Evolutionary conservation across 2,329 filamentous ascomycete genomes (phyloP).

Genomic region (Exophiala aquamarina): DNA sequence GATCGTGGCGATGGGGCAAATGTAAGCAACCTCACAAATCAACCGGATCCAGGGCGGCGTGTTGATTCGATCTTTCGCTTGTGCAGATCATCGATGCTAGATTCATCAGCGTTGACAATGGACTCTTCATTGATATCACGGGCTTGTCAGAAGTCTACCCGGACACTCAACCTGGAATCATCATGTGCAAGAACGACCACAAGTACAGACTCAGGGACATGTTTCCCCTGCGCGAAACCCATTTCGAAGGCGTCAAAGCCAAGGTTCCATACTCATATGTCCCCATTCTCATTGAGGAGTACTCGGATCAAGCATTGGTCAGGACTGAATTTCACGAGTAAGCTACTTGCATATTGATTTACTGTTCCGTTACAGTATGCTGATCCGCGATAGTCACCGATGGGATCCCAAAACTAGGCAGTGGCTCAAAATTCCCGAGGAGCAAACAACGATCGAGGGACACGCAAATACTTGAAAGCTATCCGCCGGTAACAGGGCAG

Average conservation of each 20-base stretch:
- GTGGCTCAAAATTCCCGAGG: not conserved
- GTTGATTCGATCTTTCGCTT: not conserved
- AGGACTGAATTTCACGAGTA: constrained; percentile 23
- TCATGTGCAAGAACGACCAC: constrained; percentile 80
- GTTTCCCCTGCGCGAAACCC: constrained; percentile 71
- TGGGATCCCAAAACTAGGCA: not conserved
- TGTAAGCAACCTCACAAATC: constrained; percentile 9
- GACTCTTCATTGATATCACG: constrained; percentile 82
- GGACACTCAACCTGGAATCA: constrained; percentile 60
- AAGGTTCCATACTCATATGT: constrained; percentile 59
- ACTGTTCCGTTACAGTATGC: not conserved
- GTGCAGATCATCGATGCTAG: constrained; percentile 75
- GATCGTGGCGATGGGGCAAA: constrained; percentile 68
- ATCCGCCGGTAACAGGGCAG: too few species aligned
- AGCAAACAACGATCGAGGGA: not conserved
- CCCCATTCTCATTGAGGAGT: constrained; percentile 41
- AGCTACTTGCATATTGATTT: not conserved
- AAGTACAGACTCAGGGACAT: constrained; percentile 69
- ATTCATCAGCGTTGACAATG: constrained; percentile 75
- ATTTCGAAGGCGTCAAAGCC: constrained; percentile 72
- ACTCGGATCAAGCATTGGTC: constrained; percentile 37
- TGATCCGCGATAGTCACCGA: not conserved
- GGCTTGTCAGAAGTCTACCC: constrained; percentile 68
- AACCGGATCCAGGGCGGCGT: not conserved
- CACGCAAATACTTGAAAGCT: not conserved